Evolutionary conservation across 2,329 filamentous ascomycete genomes (phyloP), one percentile per base, ranked within the genome.

Genomic region (Dactylellina haptotyla): DNA sequence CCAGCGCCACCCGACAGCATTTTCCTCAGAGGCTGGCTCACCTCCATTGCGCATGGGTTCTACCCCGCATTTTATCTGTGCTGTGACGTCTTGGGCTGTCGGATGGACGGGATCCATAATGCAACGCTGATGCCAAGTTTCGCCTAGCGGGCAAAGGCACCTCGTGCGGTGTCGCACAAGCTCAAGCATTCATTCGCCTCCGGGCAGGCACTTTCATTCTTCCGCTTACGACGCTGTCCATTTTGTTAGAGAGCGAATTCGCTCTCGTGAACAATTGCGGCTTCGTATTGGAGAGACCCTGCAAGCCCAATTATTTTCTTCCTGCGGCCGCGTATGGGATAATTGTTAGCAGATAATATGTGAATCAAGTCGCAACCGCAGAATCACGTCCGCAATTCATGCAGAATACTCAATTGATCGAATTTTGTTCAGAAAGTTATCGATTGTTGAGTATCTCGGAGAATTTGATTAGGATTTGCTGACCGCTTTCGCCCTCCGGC

Each of bases 21-120:
- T 59, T n/a, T 30, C 37, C 56, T 59, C 56, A 39, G 30, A 59
- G 37, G 41, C 45, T 16, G 16, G 32, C 9, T 41, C 37, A 9
- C 18, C 12, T 41, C 45, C 45, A 53, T 48, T 53, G 9, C 12
- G 39, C 37, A 43, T 30, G 54, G 39, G 23, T 20, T 54, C 51
- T 73, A 73, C 69, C 69, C 69, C 69, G 69, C 69, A 73, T 73
- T 73, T 59, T 65, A 54, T 46, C 62, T 56, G 45, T 65, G 58
- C 45, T 28, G 51, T 65, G 56, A 58, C 59, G 67, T 65, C 45
- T 64, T 59, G 41, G 46, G 34, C 46, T 62, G 61, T 61, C 69
- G 61, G 69, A 62, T 73, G 61, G 37, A 50, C 61, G 61, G 69
- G 69, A 66, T 56, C 61, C 46, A 65, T 30, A 66, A 61, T 59